Evolutionary conservation across 495 filamentous ascomycete genomes (phyloP), one percentile per base, ranked within the genome.

Genomic region (Penicillium maclennaniae): DNA sequence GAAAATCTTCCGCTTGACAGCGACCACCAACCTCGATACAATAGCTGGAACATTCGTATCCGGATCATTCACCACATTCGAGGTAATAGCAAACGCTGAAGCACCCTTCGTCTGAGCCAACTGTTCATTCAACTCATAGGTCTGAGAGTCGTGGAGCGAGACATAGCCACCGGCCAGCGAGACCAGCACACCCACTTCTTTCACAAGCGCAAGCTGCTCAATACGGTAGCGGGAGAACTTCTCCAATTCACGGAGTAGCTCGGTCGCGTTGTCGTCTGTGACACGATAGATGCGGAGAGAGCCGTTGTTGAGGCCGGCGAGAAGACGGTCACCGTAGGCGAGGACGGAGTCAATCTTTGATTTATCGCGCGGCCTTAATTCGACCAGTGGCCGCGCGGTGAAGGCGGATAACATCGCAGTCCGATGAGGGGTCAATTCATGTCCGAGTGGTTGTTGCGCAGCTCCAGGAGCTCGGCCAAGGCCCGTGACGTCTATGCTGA

Each of bases 331-430:
- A 56, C 90, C 91, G 72, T 95, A 91, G 55, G 93, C 88, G 36
- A 97, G 80, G 51, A 97, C 86, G 6, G 88, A 89, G 70, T 97
- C 92, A 68, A 99, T 96, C 79, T 84, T 89, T 43, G 88, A 95
- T 74, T 92, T 96, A 80, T 97, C 93, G 64, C 90, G 85, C 63
- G 84, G 84, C 73, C 87, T 92, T 55, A 99, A 87, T 86, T 99
- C 93, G 78, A 97, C 86, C 63, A 97, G 88, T 56, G 95, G 88
- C 66, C 88, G 88, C 79, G 93, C 91, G 58, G 86, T 92, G 75
- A 99, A 98, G 69, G 95, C 92, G 74, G 93, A 95, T 71, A 97
- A 85, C 93, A 98, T 98, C 53, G 53, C 61, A 47, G 50, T 48
- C 51, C 53, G 16, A 25, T 15, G 27, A 37, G 27, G 39, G 47